Conservation (phyloP, 2,329 filamentous ascomycete species). For the Piedraia hortae region DNA sequence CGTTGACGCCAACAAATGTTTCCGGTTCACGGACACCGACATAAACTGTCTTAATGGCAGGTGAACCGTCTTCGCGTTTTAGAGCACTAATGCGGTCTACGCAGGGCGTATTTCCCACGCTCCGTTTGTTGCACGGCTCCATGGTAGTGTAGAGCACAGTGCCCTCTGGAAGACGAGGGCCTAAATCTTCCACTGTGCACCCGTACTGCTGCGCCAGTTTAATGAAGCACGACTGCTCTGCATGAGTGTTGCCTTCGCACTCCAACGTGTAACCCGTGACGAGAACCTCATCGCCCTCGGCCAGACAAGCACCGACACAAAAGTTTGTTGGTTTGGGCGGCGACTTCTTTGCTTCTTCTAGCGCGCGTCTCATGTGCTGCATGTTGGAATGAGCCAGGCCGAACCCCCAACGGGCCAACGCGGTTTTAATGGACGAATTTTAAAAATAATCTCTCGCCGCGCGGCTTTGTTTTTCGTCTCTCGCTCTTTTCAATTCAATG, state of each 20-base stretch:
- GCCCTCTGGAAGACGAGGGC: conserved; percentile 23
- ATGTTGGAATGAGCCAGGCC: too few species aligned
- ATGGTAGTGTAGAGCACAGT: conserved; percentile 70
- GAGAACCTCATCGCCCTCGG: conserved; percentile 29
- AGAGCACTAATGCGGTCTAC: conserved; percentile 43
- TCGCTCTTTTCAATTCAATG: too few species aligned
- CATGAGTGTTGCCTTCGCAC: conserved; percentile 76
- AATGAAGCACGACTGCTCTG: conserved; percentile 70
- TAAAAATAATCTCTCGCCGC: too few species aligned
- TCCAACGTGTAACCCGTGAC: conserved; percentile 79
- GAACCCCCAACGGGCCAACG: too few species aligned
- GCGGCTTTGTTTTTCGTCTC: too few species aligned
- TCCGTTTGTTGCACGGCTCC: conserved; percentile 50
- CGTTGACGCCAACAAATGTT: conserved; percentile 65
- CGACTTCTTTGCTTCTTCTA: conserved; percentile 50
- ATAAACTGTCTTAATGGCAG: conserved; percentile 48
- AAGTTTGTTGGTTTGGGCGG: conserved; percentile 78
- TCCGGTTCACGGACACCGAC: conserved; percentile 72
- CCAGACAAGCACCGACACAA: conserved; percentile 71
- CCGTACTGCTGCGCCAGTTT: conserved; percentile 28
- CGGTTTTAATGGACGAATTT: not conserved
- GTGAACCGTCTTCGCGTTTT: conserved; percentile 20
- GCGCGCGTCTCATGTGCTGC: conserved; percentile 38
- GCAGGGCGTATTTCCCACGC: conserved; percentile 51
- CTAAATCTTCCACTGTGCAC: conserved; percentile 26